Evolutionary conservation across 78 protist genomes (phyloP), one percentile per base, ranked within the genome.

Genomic region (Dictyostelium capitatum): DNA sequence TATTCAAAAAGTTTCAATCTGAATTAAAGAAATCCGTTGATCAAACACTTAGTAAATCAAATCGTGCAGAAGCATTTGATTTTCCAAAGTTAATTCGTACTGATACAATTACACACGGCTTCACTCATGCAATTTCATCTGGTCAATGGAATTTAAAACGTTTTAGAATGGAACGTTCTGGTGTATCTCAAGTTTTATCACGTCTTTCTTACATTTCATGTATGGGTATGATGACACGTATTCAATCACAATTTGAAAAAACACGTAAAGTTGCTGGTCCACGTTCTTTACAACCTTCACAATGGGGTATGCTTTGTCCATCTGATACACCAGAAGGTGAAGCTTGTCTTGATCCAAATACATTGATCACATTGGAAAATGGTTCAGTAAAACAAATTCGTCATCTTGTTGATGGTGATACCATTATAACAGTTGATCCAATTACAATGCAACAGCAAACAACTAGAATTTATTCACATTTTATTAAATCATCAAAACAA

Each of bases 221-320:
- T 72, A 89, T 99, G 62, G 97, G 99, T 30, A 99, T 99, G 72
- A 83, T 99, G 64, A 97, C 99, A 3, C 96, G 99, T 6, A 74
- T 99, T 50, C 98, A 98, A 94, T 93, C 99, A n/a, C 99, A 99
- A 8, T 93, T 98, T 53, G 99, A 96, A 6, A 70, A 98, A 50
- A 98, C 95, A 72, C 97, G 98, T 59, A 99, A 99, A 90, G 79
- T 97, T 0, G 99, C 99, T 50, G 96, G 97, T 84, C 98, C 99
- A 30, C 98, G 99, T 32, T 96, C 96, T 89, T 98, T 99, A 69
- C 99, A 99, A 97, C 98, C 98, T 95, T 98, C 99, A 20, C 99
- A 99, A 75, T 99, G 99, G 99, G 99, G 99, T 82, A 95, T 98
- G 85, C 82, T 99, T 14, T 99, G 99, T 97, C 99, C 99, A 12